Base-by-base conservation (phyloP, 23 red algal species). In the Agarophyton chilense region DNA sequence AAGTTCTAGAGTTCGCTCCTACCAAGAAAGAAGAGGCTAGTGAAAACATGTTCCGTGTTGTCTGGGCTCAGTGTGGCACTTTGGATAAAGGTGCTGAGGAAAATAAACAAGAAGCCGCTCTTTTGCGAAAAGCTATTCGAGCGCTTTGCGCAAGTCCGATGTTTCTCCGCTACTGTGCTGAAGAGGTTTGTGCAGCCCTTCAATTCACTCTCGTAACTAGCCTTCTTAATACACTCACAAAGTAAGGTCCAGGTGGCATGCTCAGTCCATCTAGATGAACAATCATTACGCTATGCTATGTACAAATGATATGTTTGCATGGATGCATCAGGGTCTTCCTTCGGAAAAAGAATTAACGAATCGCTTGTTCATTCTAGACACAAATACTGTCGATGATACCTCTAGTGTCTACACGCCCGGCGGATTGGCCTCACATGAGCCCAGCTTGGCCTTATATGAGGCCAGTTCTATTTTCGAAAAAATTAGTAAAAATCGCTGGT, bases 251-350 rank as follows among this genome's bases (percentile, higher is more conserved):
- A 34, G 88, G 85, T 43, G 85, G 91, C 21, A 83, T 86, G 33
- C 89, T 83, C 33, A 58, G 85, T 90, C 95, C 5, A 97, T 97
- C 28, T 89, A 97, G 54, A 25, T 96, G 44, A 79, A 92, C 50
- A 87, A 87, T 25, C 94, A 96, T 66, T 91, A 98, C 58, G 51
- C 79, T 33, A 84, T 94, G 83, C 79, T 91, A 22, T 98, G 94
- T 73, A 86, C 89, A 39, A 98, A 98, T 82, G 96, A 98, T 81
- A 98, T 98, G 96, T 86, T 98, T 2, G 96, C 96, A 19, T 94
- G 92, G 87, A 91, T 98, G 50, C 96, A 98, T 76, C 96, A 98
- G 45, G 89, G 86, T 17, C 80, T 98, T 22, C 86, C 91, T 0
- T 71, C 74, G 1, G 90, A 98, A 63, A 83, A 84, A 47, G 96